Conservation (phyloP, 805 yeast species). For the Lipomyces mesembrius region DNA sequence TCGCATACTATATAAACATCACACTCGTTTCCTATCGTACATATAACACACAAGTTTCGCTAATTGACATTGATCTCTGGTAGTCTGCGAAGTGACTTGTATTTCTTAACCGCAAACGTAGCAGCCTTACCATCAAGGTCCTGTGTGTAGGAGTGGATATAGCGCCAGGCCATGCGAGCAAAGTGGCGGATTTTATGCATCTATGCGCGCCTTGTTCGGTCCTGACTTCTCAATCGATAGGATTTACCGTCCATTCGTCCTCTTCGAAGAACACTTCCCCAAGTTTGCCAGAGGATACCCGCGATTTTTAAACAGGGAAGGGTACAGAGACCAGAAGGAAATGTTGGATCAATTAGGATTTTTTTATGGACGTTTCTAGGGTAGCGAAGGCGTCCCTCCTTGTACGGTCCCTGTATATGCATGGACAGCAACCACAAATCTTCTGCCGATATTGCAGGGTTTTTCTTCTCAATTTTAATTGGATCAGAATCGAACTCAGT, state of each 20-base stretch:
- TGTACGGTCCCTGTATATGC: background rate
- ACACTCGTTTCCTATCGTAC: no score
- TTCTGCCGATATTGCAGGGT: constrained; percentile 25
- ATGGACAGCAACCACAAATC: background rate
- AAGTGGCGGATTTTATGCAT: no score
- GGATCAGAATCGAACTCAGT: constrained; percentile 33
- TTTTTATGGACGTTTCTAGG: constrained; percentile 9
- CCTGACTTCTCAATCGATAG: no score
- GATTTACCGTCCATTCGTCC: constrained; percentile 6
- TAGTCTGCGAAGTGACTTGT: no score
- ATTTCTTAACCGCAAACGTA: no score
- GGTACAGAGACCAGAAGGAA: constrained; percentile 14
- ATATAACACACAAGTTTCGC: no score
- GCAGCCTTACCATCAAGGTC: no score
- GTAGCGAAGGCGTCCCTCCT: background rate
- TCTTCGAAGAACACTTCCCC: constrained; percentile 24
- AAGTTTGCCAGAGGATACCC: constrained; percentile 22
- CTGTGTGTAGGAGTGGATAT: no score
- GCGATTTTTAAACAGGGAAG: constrained; percentile 16
- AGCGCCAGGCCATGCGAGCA: no score
- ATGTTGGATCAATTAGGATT: constrained; percentile 16
- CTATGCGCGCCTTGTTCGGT: constrained; percentile 33
- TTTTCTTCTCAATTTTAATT: constrained; percentile 25
- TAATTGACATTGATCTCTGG: no score
- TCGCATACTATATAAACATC: no score